phyloP scores from a whole-genome alignment of 2,329 filamentous ascomycete genomes.

The Elsinoe perseae region DNA sequence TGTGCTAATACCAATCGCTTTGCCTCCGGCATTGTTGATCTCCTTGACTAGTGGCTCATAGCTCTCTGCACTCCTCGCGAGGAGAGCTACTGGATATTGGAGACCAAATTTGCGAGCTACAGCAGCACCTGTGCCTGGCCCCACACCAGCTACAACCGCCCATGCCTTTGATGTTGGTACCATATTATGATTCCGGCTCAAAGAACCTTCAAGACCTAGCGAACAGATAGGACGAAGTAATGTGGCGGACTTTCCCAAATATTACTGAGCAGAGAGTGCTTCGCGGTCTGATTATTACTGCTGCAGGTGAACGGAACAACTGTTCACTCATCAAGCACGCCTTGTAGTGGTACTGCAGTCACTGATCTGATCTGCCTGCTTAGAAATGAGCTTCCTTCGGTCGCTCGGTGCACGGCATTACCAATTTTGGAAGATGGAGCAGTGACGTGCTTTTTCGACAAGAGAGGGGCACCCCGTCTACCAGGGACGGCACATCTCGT shows the following conservation, averaged over 20 bases:
- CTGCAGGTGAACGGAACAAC: not conserved
- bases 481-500: not conserved
- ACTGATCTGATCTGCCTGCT: not conserved
- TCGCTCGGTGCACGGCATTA: not conserved
- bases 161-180: constrained; percentile 37
- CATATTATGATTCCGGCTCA: not conserved
- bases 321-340: not conserved
- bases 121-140: constrained; percentile 60
- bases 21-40: constrained; percentile 59
- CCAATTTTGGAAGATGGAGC: not conserved
- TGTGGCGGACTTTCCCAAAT: no score
- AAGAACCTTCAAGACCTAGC: not conserved
- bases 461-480: not conserved
- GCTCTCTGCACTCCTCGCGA: constrained; percentile 60
- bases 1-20: constrained; percentile 61
- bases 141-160: constrained; percentile 63
- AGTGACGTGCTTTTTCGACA: constrained; percentile 1
- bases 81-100: constrained; percentile 63
- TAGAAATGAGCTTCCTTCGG: not conserved
- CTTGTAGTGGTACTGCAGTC: not conserved
- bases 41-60: constrained; percentile 60
- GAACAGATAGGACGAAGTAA: no score
- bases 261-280: no score
- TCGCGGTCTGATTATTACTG: not conserved
- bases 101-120: constrained; percentile 54